Percentiles rank a stretch among this genome's conserved stretches.
Conservation (phyloP, 176 grass and related monocot genomes). For the Carex myosuroides region DNA sequence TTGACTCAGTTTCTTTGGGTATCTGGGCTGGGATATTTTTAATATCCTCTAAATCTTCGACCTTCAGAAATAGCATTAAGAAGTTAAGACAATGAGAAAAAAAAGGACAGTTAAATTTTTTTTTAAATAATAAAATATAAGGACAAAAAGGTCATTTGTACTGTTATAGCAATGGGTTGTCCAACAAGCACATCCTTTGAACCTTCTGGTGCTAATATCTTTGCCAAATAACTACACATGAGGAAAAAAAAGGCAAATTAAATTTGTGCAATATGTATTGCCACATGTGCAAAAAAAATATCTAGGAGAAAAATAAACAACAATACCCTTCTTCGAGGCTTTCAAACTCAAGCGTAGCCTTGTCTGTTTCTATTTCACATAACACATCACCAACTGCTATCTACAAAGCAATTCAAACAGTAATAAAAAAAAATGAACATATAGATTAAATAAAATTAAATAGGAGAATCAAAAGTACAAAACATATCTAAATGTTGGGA, state of each 20-base stretch:
- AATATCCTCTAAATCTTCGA: constrained; percentile 75
- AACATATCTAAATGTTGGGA: neutral
- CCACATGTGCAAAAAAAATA: neutral
- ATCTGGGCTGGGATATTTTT: constrained; percentile 64
- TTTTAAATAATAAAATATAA: neutral
- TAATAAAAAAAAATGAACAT: neutral
- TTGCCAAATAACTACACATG: constrained; percentile 73
- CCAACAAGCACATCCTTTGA: constrained; percentile 95
- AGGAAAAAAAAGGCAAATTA: neutral
- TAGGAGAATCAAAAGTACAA: neutral
- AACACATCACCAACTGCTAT: constrained; percentile 92
- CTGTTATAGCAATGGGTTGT: constrained; percentile 86
- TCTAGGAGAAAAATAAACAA: neutral
- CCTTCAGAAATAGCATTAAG: constrained; percentile 35
- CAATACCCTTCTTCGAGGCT: constrained; percentile 93
- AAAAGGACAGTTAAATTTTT: neutral
- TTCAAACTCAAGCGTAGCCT: constrained; percentile 95
- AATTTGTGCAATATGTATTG: neutral
- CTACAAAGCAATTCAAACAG: constrained; percentile 35
- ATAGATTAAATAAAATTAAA: neutral
- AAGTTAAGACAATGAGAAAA: neutral
- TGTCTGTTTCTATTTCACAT: constrained; percentile 99
- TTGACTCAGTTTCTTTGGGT: constrained; percentile 49
- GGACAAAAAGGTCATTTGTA: constrained; percentile 27
- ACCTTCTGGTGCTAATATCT: constrained; percentile 95